Evolutionary conservation across 768 basidiomycete species (phyloP).

Genomic region (Suillus tomentosus): DNA sequence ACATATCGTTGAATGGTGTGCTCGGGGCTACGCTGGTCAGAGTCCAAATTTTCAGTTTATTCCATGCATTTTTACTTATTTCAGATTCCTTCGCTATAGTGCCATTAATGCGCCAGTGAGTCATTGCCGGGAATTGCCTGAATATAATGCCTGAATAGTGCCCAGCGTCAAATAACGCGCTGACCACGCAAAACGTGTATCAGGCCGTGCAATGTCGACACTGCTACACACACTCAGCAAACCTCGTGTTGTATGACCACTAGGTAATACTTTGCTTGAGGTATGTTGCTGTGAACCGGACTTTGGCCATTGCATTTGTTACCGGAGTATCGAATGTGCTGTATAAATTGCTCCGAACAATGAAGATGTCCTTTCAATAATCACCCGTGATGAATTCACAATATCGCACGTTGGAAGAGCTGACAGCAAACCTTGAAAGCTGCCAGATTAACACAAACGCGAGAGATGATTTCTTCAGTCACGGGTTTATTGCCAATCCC

Average conservation of each 20-base stretch:
- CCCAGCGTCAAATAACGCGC: neutral
- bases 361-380: neutral
- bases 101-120: no score
- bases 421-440: neutral
- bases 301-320: neutral
- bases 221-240: neutral
- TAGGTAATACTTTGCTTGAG: neutral
- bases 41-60: neutral
- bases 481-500: neutral
- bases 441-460: neutral
- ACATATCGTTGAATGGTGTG: neutral
- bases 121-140: neutral
- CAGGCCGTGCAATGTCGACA: neutral
- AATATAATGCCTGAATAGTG: no score
- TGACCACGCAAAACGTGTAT: slow-evolving; percentile 4
- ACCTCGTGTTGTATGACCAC: neutral
- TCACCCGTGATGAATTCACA: slow-evolving; percentile 2
- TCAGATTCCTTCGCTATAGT: neutral
- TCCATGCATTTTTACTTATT: neutral
- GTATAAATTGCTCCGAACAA: neutral
- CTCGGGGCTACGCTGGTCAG: no score
- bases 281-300: neutral
- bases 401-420: neutral
- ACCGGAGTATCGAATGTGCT: neutral
- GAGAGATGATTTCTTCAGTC: neutral